Percentiles rank a stretch among this genome's conserved stretches.
Conservation (phyloP, 2,329 filamentous ascomycete species). For the Gnomoniopsis sp. region DNA sequence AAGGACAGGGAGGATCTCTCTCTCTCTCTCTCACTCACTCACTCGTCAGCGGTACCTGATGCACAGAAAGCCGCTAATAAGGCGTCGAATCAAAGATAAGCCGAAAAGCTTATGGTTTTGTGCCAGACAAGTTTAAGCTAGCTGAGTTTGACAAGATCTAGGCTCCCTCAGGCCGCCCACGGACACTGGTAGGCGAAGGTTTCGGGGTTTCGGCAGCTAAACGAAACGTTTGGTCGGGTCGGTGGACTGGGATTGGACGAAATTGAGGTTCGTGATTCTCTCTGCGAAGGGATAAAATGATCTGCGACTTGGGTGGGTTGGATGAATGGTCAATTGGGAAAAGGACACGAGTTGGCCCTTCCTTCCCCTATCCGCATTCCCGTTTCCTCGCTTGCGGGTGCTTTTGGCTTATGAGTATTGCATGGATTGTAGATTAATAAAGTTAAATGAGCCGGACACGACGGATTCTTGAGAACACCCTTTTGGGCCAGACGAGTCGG, state of each 20-base stretch:
- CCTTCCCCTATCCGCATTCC: not conserved
- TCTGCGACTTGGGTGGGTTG: not conserved
- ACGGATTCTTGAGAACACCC: not conserved
- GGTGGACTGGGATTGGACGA: not conserved
- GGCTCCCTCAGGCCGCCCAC: not conserved
- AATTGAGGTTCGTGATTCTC: too few species aligned
- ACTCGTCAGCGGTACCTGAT: not conserved
- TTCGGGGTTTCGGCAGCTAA: not conserved
- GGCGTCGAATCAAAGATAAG: not conserved
- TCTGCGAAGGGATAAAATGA: not conserved
- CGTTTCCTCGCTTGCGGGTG: not conserved
- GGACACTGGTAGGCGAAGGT: not conserved
- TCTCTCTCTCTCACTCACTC: not conserved
- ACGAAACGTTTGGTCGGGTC: not conserved
- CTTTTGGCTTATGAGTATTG: not conserved
- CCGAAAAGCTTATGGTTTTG: not conserved
- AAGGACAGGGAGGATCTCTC: not conserved
- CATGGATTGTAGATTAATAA: not conserved
- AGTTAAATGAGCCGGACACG: not conserved
- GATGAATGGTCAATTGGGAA: not conserved
- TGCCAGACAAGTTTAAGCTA: not conserved
- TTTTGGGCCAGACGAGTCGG: not conserved
- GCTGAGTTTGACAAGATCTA: not conserved
- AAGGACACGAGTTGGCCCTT: slow-evolving; percentile 4
- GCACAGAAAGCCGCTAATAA: not conserved